Evolutionary conservation across 306 rosid genomes (phyloP).

Genomic region (Hippophae gyantsensis): DNA sequence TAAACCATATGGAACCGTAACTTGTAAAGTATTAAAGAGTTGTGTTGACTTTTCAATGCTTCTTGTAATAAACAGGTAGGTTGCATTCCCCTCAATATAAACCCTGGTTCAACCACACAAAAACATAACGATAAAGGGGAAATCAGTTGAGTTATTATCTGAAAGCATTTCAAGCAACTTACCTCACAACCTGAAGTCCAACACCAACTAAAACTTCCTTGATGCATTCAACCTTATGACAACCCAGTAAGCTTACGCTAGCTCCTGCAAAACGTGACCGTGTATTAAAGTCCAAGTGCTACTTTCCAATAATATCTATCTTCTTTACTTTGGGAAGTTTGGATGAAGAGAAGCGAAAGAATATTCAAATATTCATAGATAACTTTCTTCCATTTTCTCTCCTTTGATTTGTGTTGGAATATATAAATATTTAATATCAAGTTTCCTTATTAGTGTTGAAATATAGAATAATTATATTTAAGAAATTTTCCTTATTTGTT

Average conservation of each 20-base stretch:
- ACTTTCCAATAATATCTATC: no score
- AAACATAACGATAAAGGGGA: conserved; percentile 12
- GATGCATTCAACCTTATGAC: conserved; percentile 63
- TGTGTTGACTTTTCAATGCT: conserved; percentile 68
- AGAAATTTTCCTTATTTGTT: no score
- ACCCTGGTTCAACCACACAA: conserved; percentile 43
- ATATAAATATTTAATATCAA: no score
- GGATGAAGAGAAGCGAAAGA: no score
- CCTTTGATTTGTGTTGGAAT: no score
- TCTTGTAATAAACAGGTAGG: conserved; percentile 63
- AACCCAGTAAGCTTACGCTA: conserved; percentile 32
- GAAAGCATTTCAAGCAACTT: conserved; percentile 25
- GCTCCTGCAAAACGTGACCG: conserved; percentile 34
- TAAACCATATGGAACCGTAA: conserved; percentile 32
- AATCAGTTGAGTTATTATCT: conserved; percentile 8
- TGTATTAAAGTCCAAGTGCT: no score
- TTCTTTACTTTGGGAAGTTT: no score
- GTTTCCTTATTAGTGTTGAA: no score
- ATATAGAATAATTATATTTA: no score
- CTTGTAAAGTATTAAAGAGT: conserved; percentile 41
- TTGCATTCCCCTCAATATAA: conserved; percentile 36
- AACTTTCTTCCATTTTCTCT: no score
- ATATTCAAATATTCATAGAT: no score
- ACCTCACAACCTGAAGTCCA: conserved; percentile 90
- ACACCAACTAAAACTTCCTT: conserved; percentile 69